Conservation (phyloP, 169 alveolate genomes). For the Amoebophrya sp. region DNA sequence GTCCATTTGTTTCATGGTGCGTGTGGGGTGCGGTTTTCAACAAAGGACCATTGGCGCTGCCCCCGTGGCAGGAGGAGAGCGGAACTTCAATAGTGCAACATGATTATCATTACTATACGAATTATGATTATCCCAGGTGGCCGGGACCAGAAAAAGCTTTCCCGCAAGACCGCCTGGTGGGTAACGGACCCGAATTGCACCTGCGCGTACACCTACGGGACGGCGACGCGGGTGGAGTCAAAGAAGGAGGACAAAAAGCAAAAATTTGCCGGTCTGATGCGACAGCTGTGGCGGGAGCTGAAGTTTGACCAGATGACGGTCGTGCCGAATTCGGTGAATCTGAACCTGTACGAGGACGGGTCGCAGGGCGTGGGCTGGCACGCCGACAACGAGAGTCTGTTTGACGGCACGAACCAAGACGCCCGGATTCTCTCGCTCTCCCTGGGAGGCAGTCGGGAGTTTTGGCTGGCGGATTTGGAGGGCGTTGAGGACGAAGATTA, state of each 20-base stretch:
- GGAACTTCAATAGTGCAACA: too few species aligned
- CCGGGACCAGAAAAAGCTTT: not conserved
- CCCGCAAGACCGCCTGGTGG: not conserved
- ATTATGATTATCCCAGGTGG: too few species aligned
- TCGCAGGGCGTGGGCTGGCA: not conserved
- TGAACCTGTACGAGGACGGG: not conserved
- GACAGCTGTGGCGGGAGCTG: not conserved
- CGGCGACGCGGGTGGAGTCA: not conserved
- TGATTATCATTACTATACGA: too few species aligned
- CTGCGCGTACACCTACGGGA: not conserved
- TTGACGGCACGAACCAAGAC: not conserved
- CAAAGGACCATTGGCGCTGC: too few species aligned
- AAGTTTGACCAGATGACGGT: not conserved
- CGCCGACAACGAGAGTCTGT: not conserved
- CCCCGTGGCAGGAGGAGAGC: too few species aligned
- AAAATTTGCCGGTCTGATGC: not conserved
- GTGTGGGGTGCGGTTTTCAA: too few species aligned
- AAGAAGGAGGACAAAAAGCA: not conserved
- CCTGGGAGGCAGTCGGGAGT: not conserved
- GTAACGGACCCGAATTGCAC: not conserved
- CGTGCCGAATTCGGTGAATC: not conserved
- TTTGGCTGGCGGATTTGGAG: not conserved
- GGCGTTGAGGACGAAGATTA: too few species aligned
- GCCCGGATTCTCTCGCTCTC: not conserved
- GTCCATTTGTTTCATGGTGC: too few species aligned